Evolutionary conservation across 2,329 filamentous ascomycete species (phyloP).

Genomic region (Albifimbria verrucaria): DNA sequence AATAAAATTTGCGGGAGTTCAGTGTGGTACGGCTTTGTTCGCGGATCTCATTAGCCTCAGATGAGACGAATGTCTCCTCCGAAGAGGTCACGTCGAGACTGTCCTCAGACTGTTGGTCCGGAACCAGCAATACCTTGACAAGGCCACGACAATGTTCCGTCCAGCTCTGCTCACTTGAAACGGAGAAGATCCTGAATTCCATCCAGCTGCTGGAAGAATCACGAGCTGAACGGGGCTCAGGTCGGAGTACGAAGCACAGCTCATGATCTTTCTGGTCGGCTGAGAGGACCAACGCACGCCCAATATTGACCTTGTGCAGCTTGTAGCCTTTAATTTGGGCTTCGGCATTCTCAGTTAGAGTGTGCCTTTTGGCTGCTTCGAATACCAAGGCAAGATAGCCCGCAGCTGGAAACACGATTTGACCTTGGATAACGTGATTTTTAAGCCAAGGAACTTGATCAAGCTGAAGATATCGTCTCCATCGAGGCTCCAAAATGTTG

Average conservation of each 20-base stretch:
- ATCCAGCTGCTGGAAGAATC: conserved; percentile 13
- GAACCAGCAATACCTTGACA: conserved; percentile 8
- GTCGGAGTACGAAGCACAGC: conserved; percentile 13
- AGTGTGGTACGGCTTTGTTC: no score
- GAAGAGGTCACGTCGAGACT: no score
- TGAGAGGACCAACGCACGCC: conserved; percentile 12
- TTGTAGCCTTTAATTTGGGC: conserved; percentile 10
- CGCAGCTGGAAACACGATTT: conserved; percentile 34
- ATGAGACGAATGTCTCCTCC: no score
- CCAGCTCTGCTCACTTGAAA: conserved; percentile 13
- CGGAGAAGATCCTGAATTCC: conserved; percentile 20
- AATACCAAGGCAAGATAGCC: conserved; percentile 31
- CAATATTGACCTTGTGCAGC: conserved; percentile 13
- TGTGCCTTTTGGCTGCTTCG: conserved; percentile 21
- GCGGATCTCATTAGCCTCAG: no score
- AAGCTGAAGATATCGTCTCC: conserved; percentile 35
- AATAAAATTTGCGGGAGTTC: no score
- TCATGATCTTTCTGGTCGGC: conserved; percentile 12
- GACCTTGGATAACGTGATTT: conserved; percentile 27
- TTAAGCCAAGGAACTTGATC: conserved; percentile 32
- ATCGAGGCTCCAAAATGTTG: conserved; percentile 33
- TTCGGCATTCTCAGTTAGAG: conserved; percentile 3
- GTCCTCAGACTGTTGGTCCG: no score
- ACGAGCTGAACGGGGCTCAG: conserved; percentile 11
- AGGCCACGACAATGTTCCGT: conserved; percentile 23